Base-by-base conservation (phyloP, 495 filamentous ascomycete genomes). In the Penicillium robsamsonii region DNA sequence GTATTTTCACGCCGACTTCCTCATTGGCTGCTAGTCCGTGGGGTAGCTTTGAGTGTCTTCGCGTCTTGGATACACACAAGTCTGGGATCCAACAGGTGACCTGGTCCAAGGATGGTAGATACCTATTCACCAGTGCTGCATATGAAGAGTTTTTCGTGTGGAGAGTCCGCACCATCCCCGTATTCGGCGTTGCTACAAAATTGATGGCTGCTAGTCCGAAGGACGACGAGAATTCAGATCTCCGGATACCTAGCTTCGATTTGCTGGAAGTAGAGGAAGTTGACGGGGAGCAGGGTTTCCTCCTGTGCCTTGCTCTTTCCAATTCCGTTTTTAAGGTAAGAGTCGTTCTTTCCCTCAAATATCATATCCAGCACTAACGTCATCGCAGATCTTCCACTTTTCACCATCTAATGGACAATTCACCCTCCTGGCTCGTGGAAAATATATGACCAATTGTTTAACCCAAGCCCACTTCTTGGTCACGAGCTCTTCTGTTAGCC, bases 81-180 rank as follows among this genome's bases (percentile, higher is more conserved):
- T 87, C 91, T 0, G 93, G 92, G 0, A 82, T 97, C 20, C 92
- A 97, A 65, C 80, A 88, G 48, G 79, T 96, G 9, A 81, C 77
- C 56, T 97, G 89, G 89, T 84, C 86, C 11, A 64, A 64, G 12
- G 70, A 78, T 41, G 84, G 86, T 3, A 65, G 75, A 9, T 89
- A 84, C 63, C 78, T 99, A 10, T 87, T 97, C 65, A 94, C 88
- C 52, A 90, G 88, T 59, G 91, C 84, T 12, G 94, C 90, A 0
- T 86, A 82, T 53, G 93, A 96, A 62, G 95, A 97, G 63, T 87
- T 97, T 57, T 93, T 83, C 53, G 81, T 93, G 25, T 98, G 93
- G 92, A 77, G 81, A 31, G 64, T 96, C 11, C 69, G 74, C 2
- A 61, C 52, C 2, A 67, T 92, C 11, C 79, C 81, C 43, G 59